Percentiles rank a stretch among this genome's conserved stretches.
Conservation (phyloP, 2,329 filamentous ascomycete species). For the Penicillium hesseltinei region DNA sequence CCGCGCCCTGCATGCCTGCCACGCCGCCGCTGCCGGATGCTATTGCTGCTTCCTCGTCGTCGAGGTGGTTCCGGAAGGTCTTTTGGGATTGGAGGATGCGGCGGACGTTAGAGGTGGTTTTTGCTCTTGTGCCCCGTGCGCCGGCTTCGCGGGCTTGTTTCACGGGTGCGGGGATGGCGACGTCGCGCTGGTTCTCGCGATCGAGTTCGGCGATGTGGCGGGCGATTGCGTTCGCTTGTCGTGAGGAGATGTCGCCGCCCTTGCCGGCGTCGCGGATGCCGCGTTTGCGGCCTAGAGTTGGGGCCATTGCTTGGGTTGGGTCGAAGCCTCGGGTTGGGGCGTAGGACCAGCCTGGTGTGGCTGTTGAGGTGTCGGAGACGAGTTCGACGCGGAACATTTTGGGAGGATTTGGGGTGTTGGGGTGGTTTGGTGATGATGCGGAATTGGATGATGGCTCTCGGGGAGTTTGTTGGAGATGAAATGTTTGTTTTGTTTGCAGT, state of each 20-base stretch:
- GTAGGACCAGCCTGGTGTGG: conserved; percentile 87
- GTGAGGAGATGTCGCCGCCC: conserved; percentile 68
- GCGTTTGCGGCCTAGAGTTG: conserved; percentile 63
- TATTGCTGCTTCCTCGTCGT: conserved; percentile 49
- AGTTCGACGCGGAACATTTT: conserved; percentile 74
- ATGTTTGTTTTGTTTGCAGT: conserved; percentile 24
- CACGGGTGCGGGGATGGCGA: conserved; percentile 65
- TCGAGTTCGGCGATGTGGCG: conserved; percentile 82
- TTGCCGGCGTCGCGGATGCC: conserved; percentile 59
- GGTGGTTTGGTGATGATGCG: conserved; percentile 2
- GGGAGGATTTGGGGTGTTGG: not conserved
- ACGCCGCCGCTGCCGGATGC: conserved; percentile 11
- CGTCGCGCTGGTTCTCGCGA: conserved; percentile 72
- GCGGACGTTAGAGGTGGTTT: conserved; percentile 48
- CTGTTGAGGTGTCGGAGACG: conserved; percentile 66
- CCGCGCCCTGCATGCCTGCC: not conserved
- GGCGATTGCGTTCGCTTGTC: conserved; percentile 76
- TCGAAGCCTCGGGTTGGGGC: conserved; percentile 71
- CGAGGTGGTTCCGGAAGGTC: conserved; percentile 52
- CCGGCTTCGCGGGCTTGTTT: conserved; percentile 48
- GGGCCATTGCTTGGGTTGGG: conserved; percentile 56
- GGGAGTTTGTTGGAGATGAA: conserved; percentile 6
- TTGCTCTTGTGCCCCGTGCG: conserved; percentile 35
- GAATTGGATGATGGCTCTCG: not conserved
- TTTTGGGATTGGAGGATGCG: conserved; percentile 50